Conservation (phyloP, 1,284 basidiomycete genomes). For the Trametes hirsuta region DNA sequence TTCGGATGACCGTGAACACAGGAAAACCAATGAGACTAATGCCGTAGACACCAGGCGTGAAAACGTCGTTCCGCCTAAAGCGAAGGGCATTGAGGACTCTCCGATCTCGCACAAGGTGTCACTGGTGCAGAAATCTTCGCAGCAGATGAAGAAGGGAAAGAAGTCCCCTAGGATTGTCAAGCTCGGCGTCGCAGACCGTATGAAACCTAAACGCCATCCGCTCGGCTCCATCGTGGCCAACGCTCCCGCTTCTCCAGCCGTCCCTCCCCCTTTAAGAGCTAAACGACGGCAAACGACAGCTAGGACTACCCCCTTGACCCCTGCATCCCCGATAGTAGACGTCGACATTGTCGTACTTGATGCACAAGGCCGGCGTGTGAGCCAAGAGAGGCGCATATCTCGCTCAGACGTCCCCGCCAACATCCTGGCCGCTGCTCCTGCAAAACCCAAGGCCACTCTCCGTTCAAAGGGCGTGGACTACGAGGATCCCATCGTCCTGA, state of each 20-base stretch:
- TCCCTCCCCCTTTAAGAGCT: constrained; percentile 26
- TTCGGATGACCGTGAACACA: constrained; percentile 37
- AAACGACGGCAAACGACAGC: constrained; percentile 33
- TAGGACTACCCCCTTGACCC: constrained; percentile 37
- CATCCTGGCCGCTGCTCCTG: constrained; percentile 13
- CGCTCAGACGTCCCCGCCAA: constrained; percentile 36
- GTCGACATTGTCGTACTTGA: constrained; percentile 72
- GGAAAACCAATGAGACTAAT: constrained; percentile 5
- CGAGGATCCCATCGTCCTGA: constrained; percentile 3
- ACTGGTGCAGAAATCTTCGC: constrained; percentile 8
- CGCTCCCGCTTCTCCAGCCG: constrained; percentile 44
- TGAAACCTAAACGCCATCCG: constrained; percentile 44
- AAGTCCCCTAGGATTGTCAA: constrained; percentile 25
- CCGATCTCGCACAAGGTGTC: constrained; percentile 14
- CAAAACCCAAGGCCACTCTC: background rate
- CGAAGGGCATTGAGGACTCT: constrained; percentile 4
- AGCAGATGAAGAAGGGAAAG: constrained; percentile 18
- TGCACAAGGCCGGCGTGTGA: constrained; percentile 54
- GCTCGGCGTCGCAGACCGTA: constrained; percentile 16
- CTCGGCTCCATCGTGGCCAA: constrained; percentile 46
- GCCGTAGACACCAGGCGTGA: background rate
- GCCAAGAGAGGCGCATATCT: constrained; percentile 49
- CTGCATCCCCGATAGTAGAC: constrained; percentile 52
- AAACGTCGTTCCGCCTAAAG: background rate
- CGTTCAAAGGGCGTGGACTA: background rate